Conservation (phyloP, 1,284 basidiomycete genomes). For the Ustilago crameri region DNA sequence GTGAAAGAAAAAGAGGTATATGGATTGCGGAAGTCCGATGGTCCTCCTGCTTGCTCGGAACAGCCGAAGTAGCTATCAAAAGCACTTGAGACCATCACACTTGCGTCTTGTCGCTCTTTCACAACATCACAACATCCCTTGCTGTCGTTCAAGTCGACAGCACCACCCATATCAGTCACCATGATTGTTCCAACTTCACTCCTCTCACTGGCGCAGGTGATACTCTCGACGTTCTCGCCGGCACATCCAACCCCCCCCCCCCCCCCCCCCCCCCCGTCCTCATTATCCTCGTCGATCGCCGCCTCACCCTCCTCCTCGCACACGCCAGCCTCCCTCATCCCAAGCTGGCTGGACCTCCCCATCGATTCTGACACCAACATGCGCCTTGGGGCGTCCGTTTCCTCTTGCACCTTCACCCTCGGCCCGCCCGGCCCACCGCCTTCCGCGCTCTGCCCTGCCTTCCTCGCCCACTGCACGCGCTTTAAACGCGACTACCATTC, state of each 20-base stretch:
- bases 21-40: too few species aligned
- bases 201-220: not conserved
- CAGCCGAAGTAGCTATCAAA: too few species aligned
- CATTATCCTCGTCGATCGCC: not conserved
- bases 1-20: too few species aligned
- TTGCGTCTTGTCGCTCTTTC: too few species aligned
- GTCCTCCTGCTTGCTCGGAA: too few species aligned
- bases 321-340: not conserved
- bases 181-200: conserved; percentile 2
- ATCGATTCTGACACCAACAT: not conserved
- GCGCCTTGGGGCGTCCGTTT: conserved; percentile 7
- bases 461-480: conserved; percentile 13
- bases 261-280: not conserved
- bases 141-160: not conserved
- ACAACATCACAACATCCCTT: too few species aligned
- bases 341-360: conserved; percentile 10
- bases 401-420: conserved; percentile 34
- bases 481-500: conserved; percentile 19
- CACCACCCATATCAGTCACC: too few species aligned
- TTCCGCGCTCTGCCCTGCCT: conserved; percentile 25
- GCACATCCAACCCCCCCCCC: too few species aligned
- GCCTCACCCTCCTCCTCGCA: not conserved
- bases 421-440: conserved; percentile 30
- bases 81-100: too few species aligned
- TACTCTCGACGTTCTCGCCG: not conserved